These are phyloP conservation scores for Fusarium agapanthi DNA, from an alignment of 2,329 filamentous ascomycete species.

Conservation along the genomic window DNA sequence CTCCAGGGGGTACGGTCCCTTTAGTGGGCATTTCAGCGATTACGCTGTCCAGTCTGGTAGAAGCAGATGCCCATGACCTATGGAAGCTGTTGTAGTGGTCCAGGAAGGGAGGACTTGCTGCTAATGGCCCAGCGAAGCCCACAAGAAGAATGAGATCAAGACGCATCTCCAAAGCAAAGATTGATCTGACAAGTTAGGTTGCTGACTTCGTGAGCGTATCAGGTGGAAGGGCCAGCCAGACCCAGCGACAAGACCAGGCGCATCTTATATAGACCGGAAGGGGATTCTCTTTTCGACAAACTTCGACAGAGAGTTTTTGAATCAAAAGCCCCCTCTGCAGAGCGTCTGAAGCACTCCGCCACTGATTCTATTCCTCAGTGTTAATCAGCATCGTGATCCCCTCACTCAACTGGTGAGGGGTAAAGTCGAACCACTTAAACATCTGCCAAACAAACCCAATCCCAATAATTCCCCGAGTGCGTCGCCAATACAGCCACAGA, in stretches of 20 bases:
- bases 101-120: not conserved
- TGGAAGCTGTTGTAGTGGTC: not conserved
- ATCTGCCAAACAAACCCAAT: not conserved
- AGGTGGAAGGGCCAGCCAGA: not conserved
- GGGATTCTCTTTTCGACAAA: not conserved
- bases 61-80: not conserved
- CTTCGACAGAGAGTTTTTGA: not conserved
- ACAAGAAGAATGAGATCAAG: constrained; percentile 2
- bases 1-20: not conserved
- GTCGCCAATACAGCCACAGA: not conserved
- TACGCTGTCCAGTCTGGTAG: constrained; percentile 7
- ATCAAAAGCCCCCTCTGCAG: not conserved
- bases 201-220: not conserved
- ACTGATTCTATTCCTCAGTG: not conserved
- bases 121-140: constrained; percentile 4
- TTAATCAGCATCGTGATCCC: not conserved
- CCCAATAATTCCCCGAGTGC: not conserved
- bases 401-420: not conserved
- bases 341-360: not conserved
- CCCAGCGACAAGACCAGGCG: not conserved
- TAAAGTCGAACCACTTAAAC: not conserved
- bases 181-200: not conserved
- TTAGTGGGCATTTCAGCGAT: not conserved
- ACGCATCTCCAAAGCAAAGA: constrained; percentile 2
- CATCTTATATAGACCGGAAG: not conserved